A percentile compares a stretch with the other conserved stretches of the same genome.
These are phyloP conservation scores for Sequoia sempervirens DNA, from an alignment of 75 land plant species.

Conservation along the genomic window DNA sequence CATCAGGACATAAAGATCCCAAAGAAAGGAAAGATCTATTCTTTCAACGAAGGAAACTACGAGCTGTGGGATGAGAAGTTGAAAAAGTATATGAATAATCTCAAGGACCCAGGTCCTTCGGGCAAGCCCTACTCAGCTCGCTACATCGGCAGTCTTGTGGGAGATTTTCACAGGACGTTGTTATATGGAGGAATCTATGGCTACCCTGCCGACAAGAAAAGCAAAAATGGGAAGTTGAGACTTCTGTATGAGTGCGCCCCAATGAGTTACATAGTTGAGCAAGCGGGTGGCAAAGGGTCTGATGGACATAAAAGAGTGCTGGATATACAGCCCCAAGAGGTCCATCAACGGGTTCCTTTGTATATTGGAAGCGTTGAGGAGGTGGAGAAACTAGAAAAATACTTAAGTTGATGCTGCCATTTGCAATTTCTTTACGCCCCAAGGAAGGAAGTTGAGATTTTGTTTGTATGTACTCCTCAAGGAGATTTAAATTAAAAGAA, in stretches of 20 bases:
- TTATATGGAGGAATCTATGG: conserved; percentile 95
- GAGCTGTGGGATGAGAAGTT: conserved; percentile 88
- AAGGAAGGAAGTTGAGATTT: no score
- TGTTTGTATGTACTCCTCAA: no score
- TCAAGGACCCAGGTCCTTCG: conserved; percentile 77
- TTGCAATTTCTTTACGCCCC: not conserved
- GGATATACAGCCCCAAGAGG: conserved; percentile 81
- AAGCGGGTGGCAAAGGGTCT: conserved; percentile 95
- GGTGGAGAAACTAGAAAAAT: conserved; percentile 85
- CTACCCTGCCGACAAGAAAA: conserved; percentile 85
- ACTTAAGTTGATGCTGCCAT: conserved; percentile 13
- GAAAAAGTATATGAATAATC: conserved; percentile 71
- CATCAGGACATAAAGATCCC: conserved; percentile 80
- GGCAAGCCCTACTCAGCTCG: conserved; percentile 85
- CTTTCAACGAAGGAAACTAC: conserved; percentile 98
- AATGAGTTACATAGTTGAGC: conserved; percentile 90
- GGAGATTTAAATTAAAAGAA: no score
- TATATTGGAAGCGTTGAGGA: conserved; percentile 86
- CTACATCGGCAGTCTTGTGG: conserved; percentile 92
- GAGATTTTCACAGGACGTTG: conserved; percentile 88
- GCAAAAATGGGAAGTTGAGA: conserved; percentile 88
- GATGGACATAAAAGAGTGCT: conserved; percentile 79
- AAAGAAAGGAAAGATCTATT: conserved; percentile 68
- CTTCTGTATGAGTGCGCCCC: conserved; percentile 97
- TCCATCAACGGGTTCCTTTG: conserved; percentile 88